These are phyloP conservation scores for Trametes punicea DNA, from an alignment of 768 basidiomycete genomes.

Conservation along the genomic window DNA sequence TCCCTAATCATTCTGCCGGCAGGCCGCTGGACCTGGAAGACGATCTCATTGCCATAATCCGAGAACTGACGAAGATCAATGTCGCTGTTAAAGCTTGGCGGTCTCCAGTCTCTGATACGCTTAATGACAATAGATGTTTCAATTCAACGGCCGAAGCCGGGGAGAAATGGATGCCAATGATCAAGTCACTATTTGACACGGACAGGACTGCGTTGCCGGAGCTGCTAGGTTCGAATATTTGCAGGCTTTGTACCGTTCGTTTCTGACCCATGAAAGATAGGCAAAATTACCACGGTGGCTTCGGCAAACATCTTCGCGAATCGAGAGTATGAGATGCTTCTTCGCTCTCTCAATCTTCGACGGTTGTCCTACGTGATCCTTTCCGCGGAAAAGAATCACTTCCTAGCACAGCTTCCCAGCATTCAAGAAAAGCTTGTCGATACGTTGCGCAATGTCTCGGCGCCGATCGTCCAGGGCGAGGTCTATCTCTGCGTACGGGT, in stretches of 20 bases:
- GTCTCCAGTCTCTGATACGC: slow-evolving; percentile 69
- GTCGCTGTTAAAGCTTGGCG: slow-evolving; percentile 84
- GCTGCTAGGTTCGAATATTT: slow-evolving; percentile 57
- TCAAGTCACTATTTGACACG: slow-evolving; percentile 76
- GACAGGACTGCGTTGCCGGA: slow-evolving; percentile 88
- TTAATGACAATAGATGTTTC: slow-evolving; percentile 88
- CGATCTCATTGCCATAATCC: slow-evolving; percentile 61
- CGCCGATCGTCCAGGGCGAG: slow-evolving; percentile 87
- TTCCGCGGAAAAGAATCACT: slow-evolving; percentile 87
- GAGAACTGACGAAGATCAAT: slow-evolving; percentile 77
- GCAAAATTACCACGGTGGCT: slow-evolving; percentile 76
- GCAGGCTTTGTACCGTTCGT: background rate
- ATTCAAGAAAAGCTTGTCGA: slow-evolving; percentile 99
- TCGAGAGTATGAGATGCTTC: slow-evolving; percentile 87
- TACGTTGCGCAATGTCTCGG: slow-evolving; percentile 72
- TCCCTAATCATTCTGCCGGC: slow-evolving; percentile 12
- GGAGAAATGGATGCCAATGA: slow-evolving; percentile 68
- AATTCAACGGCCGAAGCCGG: slow-evolving; percentile 59
- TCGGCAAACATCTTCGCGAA: slow-evolving; percentile 97
- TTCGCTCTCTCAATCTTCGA: slow-evolving; percentile 82
- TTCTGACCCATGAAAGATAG: slow-evolving; percentile 39
- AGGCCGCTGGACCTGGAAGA: slow-evolving; percentile 80
- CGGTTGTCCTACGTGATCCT: slow-evolving; percentile 86
- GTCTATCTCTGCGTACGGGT: slow-evolving; percentile 93
- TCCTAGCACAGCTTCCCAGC: slow-evolving; percentile 81